Base-by-base conservation (phyloP, 768 basidiomycete species). In the Scleroderma bovista region DNA sequence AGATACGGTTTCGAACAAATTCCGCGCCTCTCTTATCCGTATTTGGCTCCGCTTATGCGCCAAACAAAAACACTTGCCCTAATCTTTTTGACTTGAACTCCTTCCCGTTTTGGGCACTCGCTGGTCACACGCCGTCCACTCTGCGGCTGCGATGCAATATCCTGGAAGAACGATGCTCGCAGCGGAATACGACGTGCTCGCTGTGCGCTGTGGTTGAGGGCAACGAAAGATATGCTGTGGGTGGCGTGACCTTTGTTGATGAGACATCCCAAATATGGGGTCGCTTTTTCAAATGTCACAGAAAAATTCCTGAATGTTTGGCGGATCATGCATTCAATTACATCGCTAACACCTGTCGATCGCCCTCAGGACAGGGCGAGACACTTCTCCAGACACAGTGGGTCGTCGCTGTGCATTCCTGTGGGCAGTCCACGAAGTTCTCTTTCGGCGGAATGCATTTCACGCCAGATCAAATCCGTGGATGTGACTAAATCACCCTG, bases 31-130 rank as follows among this genome's bases (percentile, higher is more conserved):
- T 70, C 64, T 68, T 70, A 69, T 69, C 68, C 66, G 55, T 71
- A 68, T 71, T 68, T 69, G 68, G 67, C 64, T 67, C 66, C 66
- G 66, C 66, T 65, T 56, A 66, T 56, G 63, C 60, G 66, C 68
- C 67, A 68, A 67, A 67, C 65, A 66, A 67, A 67, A 66, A 60
- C 56, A 66, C 44, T 48, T 69, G 51, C 67, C 68, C 67, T 61
- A 66, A 68, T 65, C 53, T 41, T 47, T 51, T 48, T 4, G 50
- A 58, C 50, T 59, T n/a, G 51, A 47, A 42, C 46, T 22, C 15
- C 46, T 32, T 38, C 48, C 44, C 24, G 48, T 47, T 48, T 38
- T 24, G 51, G 47, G 31, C 23, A 50, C 47, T 26, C 29, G 23
- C 40, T 38, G 45, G 17, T 49, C 47, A 20, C 19, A 48, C 48